Conservation (phyloP, 768 basidiomycete genomes). For the Hemileccinum rubropunctum region DNA sequence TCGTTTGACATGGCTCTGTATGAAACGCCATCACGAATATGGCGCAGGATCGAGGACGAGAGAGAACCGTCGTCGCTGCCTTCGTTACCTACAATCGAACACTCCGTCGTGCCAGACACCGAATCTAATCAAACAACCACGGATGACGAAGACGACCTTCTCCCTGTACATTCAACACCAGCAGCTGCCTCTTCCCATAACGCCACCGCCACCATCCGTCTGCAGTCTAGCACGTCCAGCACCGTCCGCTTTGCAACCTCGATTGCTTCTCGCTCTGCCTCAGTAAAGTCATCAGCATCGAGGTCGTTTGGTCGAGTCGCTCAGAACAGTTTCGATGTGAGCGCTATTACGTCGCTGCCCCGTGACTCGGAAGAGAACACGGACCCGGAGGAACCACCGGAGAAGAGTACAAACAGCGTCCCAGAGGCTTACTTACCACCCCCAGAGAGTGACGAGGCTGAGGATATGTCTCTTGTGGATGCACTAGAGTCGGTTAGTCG, state of each 20-base stretch:
- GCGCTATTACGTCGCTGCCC: slow-evolving; percentile 54
- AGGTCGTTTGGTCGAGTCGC: slow-evolving; percentile 32
- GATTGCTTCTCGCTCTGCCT: slow-evolving; percentile 42
- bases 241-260: slow-evolving; percentile 52
- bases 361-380: slow-evolving; percentile 34
- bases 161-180: slow-evolving; percentile 70
- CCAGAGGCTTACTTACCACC: slow-evolving; percentile 54
- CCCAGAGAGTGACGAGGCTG: slow-evolving; percentile 41
- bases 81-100: slow-evolving; percentile 69
- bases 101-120: slow-evolving; percentile 46
- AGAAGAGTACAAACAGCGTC: slow-evolving; percentile 48
- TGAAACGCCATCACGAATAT: slow-evolving; percentile 84
- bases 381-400: slow-evolving; percentile 36
- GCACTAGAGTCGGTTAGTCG: slow-evolving; percentile 57
- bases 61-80: slow-evolving; percentile 81
- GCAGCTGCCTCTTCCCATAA: slow-evolving; percentile 47
- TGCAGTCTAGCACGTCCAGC: slow-evolving; percentile 51
- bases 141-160: slow-evolving; percentile 42
- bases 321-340: slow-evolving; percentile 57
- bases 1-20: slow-evolving; percentile 43
- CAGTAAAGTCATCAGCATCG: slow-evolving; percentile 34
- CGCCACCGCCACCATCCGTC: slow-evolving; percentile 47
- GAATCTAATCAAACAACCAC: slow-evolving; percentile 36
- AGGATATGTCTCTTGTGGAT: slow-evolving; percentile 51
- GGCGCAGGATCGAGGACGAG: slow-evolving; percentile 79